Evolutionary conservation across 768 basidiomycete species (phyloP), one percentile per base, ranked within the genome.

Genomic region (Xanthoconium stramineum): DNA sequence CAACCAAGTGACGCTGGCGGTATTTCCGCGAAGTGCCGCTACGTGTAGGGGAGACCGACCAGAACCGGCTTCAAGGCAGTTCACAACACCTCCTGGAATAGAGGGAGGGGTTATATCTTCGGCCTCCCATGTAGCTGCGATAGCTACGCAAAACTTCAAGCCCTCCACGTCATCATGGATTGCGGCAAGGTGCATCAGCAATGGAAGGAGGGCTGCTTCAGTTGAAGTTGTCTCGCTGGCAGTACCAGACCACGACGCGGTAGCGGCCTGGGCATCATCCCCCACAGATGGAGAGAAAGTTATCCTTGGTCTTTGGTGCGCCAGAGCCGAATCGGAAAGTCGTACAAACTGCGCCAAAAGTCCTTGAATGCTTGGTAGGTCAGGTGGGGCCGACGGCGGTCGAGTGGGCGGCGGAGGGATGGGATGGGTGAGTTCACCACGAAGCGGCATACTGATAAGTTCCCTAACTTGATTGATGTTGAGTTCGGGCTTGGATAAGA

Each of bases 401-500:
- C 77, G 76, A 47, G 72, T 77, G 3, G 80, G 73, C 0, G 79
- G 68, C 11, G 79, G 68, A 24, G 70, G 72, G 8, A 80, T 68
- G 28, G 78, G 66, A 24, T 80, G 78, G 0, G 89, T 93, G 40
- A 98, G 83, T 71, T 98, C 94, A 45, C 94, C 94, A 8, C 94
- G 91, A 12, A 97, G 77, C 5, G 95, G 88, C 35, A 80, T 84
- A 13, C 82, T 76, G 54, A 97, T 82, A 20, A 96, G 79, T 39
- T 83, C 76, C 52, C 92, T 85, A 44, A 98, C 81, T 72, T 92
- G 83, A 19, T 76, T 68, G 3, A 76, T 66, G 0, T 82, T 78
- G 8, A 96, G 80, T 64, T 92, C 89, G 1, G 87, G 77, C 69
- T 97, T 96, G 7, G 91, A 91, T 35, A 97, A 79, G 14, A 98